Evolutionary conservation across 2,329 filamentous ascomycete species (phyloP), one percentile per base, ranked within the genome.

Genomic region (Ceratocystis cacaofunesta): DNA sequence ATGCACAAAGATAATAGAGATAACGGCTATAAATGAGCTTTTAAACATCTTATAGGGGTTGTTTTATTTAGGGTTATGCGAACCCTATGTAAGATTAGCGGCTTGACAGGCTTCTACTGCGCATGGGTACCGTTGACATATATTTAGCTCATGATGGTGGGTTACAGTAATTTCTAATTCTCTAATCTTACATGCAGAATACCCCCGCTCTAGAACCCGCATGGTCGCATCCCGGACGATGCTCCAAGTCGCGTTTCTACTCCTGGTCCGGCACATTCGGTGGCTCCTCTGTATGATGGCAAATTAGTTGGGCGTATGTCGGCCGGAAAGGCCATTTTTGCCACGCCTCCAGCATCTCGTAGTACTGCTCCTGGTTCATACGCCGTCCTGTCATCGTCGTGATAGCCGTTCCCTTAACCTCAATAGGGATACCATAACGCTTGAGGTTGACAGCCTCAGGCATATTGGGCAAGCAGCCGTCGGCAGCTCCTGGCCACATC

Each of bases 251-350:
- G 10, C 36, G 10, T 41, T 10, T 41, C 36, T n/a, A n/a, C 43
- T 62, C 61, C 28, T 7, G 15, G 4, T 25, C 17, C 10, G 30
- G 1, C 10, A 7, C 28, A 15, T 28, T 55, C 12, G 55, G 22
- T 36, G 63, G 48, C 41, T 74, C 73, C 19, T 75, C 75, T 2
- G 69, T 60, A 10, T 73, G 68, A 30, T 79, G 75, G 4, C 74
- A 74, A n/a, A 84, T 73, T 63, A 84, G 72, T 67, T 82, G 75
- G 5, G 72, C 57, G 68, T 80, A 81, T 1, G 71, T 69, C 1
- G 84, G 84, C 2, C 75, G 73, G 69, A 88, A 88, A 0, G 85
- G 85, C 86, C 86, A 90, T 62, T 79, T 75, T 72, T 83, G 77
- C 78, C 83, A 89, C 0, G 80, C 79, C 69, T 81, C 76, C 3